Base-by-base conservation (phyloP, 2,329 filamentous ascomycete genomes). In the Fusarium zealandicum region DNA sequence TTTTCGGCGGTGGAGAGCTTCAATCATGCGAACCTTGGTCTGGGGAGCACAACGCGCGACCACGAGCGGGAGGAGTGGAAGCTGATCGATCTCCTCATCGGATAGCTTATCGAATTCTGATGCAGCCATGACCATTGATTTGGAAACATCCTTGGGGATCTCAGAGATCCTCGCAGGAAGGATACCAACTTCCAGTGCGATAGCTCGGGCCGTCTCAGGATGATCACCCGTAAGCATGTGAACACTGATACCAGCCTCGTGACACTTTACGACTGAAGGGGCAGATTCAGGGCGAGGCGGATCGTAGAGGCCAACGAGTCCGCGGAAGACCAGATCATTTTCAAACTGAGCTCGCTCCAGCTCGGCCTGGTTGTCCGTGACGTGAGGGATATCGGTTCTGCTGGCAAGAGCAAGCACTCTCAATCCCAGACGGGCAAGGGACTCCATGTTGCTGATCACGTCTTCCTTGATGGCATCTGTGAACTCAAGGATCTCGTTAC, bases 21-120 rank as follows among this genome's bases (percentile, higher is more conserved):
- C 86, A 49, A 90, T 89, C 88, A 90, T 90, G 44, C 87, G 82
- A 5, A 89, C 87, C 69, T 91, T 90, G 9, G 88, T 90, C 44
- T 83, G 81, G 0, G 88, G 88, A 2, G 87, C 85, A 65, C 88
- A 90, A 3, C 87, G 81, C 28, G 88, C 87, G 45, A 90, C 85
- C 6, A 90, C 88, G 1, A 90, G 75, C 1, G 87, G 87, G 5
- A 90, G 72, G 2, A 85, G 78, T 0, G 84, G 84, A 2, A 90
- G 78, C 0, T 73, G 65, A 51, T 90, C 87, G 20, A 90, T 84
- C 61, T 90, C 77, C 0, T 82, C 79, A 22, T 89, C 85, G 0
- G 79, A 78, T 13, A 90, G 75, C 80, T 72, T 83, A 65, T 90
- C 88, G 58, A 90, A 90, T 58, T 89, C 81, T n/a, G 79, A 73